Evolutionary conservation across 352 stramenopile genomes (phyloP).

Genomic region (Detonula confervacea): DNA sequence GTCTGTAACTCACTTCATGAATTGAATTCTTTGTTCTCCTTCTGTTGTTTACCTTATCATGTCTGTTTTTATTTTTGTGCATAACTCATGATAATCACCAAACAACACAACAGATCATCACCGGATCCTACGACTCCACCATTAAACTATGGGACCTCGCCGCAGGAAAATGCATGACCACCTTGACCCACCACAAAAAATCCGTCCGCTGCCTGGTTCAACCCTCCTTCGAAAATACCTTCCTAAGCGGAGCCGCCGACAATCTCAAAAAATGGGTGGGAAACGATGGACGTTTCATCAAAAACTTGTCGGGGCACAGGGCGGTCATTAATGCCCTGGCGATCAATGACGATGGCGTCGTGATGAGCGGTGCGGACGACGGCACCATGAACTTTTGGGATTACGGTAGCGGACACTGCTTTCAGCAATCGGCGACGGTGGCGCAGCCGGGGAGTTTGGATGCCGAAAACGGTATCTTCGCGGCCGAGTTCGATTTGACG

Average conservation of each 20-base stretch:
- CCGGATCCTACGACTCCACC: constrained; percentile 91
- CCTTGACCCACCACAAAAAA: constrained; percentile 99
- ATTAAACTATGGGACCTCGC: constrained; percentile 98
- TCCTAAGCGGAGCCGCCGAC: constrained; percentile 96
- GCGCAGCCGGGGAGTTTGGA: constrained; percentile 94
- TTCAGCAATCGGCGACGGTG: constrained; percentile 95
- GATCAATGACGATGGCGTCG: constrained; percentile 97
- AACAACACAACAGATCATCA: constrained; percentile 80
- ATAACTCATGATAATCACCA: too few relatives aligned
- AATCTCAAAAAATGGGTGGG: constrained; percentile 99
- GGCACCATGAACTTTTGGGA: constrained; percentile 98
- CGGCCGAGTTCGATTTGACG: constrained; percentile 96
- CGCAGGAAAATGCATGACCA: constrained; percentile 97
- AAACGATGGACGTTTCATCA: constrained; percentile 93
- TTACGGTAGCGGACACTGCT: constrained; percentile 97
- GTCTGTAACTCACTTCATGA: too few relatives aligned
- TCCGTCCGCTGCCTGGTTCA: constrained; percentile 90
- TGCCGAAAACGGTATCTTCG: constrained; percentile 97
- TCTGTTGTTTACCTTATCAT: too few relatives aligned
- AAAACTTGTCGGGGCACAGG: constrained; percentile 97
- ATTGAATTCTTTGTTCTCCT: too few relatives aligned
- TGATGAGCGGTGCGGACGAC: constrained; percentile 96
- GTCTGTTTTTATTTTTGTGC: too few relatives aligned
- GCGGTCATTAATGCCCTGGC: constrained; percentile 98
- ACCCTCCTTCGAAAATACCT: constrained; percentile 90